Evolutionary conservation across 2,329 filamentous ascomycete species (phyloP), one percentile per base, ranked within the genome.

Genomic region (Verruconis gallopava): DNA sequence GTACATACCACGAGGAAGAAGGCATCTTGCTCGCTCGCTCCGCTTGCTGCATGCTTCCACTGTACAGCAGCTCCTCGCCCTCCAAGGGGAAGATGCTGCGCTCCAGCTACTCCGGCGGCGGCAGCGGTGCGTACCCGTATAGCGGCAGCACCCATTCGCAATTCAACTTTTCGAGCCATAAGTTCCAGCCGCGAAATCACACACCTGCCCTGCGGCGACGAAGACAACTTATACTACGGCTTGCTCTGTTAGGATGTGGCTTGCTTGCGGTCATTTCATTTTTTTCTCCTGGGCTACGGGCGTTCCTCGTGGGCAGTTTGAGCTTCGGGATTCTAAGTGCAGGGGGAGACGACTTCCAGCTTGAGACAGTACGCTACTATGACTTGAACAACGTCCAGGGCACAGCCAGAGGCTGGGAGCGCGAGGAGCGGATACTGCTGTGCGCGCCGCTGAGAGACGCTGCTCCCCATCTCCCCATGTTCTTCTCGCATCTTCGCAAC

Each of bases 311-410:
- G n/a, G n/a, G n/a, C n/a, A n/a, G n/a, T n/a, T n/a, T n/a, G n/a
- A n/a, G n/a, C n/a, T n/a, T n/a, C n/a, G n/a, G n/a, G n/a, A 30
- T 39, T 77, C 77, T 30, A 66, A 72, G 6, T 17, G 65, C 68
- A 40, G 43, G n/a, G n/a, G 14, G 17, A 15, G 77, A 80, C 40
- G 79, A 83, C 50, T 74, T 85, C 48, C 79, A 93, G 55, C 76
- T 96, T 44, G 85, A 96, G 60, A 96, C 89, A 1, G 84, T 98
- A 46, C 84, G 89, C 59, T 96, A 98, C 65, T 96, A 96, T 64
- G 91, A 98, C 59, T 71, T 98, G 48, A 81, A 81, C 50, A 85
- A 91, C 58, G 85, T 93, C 4, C 82, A 91, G 58, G 91, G 91
- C 36, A 91, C 86, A 5, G 85, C 84, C 40, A 79, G 83, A 49